Base-by-base conservation (phyloP, 768 basidiomycete species). In the Mycena capillaripes region DNA sequence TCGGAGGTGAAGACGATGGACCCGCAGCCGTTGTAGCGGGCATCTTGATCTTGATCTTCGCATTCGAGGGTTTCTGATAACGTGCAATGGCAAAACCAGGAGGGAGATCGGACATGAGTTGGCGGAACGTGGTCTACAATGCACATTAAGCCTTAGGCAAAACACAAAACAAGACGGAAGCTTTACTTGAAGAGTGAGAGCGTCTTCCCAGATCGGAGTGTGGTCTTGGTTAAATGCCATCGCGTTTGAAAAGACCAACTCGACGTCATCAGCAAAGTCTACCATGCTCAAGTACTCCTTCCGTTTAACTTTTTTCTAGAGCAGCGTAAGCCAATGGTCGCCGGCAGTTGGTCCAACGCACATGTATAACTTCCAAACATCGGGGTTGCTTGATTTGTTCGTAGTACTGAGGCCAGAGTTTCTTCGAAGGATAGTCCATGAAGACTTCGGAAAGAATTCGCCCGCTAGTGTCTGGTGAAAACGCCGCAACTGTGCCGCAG, bases 191-290 rank as follows among this genome's bases (percentile, higher is more conserved):
- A 96, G 87, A 4, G 84, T 80, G 23, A 86, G 78, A 23, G 95
- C 94, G 76, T 95, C 94, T 75, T 94, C 90, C 92, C 93, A 96
- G 32, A 96, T 94, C 66, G 82, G 87, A 30, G 93, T 95, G 77
- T 93, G 91, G 32, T 97, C 96, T 77, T 90, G 91, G 76, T 98
- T 98, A 83, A 97, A 98, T 68, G 88, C 82, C 79, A 95, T 86
- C 12, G 96, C 97, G 79, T 98, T 98, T 9, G 90, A 89, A 82
- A 97, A 97, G 29, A 98, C 93, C 48, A 97, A 88, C 76, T 97
- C 95, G 17, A 97, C 93, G 70, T 98, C 97, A 11, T 89, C 89
- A 52, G 93, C 92, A 77, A 97, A 97, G 29, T 93, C 92, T 5
- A 87, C 84, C 7, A 89, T 83, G 2, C 86, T 88, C 25, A 79